Conservation (phyloP, 179 eudicot genomes). For the Heliamphora pulchella region DNA sequence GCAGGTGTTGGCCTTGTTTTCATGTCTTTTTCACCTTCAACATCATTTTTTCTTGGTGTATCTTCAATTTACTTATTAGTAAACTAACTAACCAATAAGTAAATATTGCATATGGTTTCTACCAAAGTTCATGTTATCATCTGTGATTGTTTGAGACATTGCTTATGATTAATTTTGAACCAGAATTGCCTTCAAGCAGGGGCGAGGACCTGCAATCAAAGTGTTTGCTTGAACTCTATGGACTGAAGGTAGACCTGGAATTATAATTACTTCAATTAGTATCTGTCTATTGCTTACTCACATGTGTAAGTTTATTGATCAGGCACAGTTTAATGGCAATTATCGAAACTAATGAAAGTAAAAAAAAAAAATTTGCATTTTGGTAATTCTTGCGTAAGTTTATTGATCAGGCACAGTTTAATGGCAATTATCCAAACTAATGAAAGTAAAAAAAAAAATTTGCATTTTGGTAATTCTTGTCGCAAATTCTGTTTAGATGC, state of each 20-base stretch:
- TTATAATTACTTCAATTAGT: conserved; percentile 6
- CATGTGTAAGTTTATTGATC: neutral
- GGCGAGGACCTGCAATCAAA: conserved; percentile 94
- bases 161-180: conserved; percentile 19
- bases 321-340: neutral
- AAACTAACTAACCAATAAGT: neutral
- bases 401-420: neutral
- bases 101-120: neutral
- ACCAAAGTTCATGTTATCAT: neutral
- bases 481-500: neutral
- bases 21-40: neutral
- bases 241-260: conserved; percentile 62
- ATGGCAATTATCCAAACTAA: too few species aligned
- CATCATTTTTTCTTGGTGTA: neutral
- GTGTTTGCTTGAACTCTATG: conserved; percentile 98
- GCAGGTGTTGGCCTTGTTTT: neutral
- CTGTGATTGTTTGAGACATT: neutral
- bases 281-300: conserved; percentile 2
- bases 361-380: too few species aligned
- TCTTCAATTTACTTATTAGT: neutral
- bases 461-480: neutral
- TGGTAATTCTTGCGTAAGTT: neutral
- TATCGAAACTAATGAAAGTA: too few species aligned
- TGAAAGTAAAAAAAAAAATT: too few species aligned
- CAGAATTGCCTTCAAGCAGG: conserved; percentile 91